These are phyloP conservation scores for Sphenostylis stenocarpa DNA, from an alignment of 306 rosid genomes.

Conservation along the genomic window DNA sequence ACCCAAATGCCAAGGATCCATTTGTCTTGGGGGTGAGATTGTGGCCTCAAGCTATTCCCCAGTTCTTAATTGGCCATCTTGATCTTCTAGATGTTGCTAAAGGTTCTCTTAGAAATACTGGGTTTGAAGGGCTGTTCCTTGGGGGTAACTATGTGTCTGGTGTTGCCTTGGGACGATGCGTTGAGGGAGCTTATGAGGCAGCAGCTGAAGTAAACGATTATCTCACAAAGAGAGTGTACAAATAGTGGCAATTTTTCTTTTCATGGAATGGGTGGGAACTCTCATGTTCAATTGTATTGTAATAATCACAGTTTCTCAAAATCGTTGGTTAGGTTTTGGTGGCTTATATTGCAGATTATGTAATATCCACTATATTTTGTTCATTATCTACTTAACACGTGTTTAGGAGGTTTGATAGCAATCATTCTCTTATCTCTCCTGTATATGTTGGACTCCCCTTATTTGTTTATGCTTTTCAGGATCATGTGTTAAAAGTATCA, in stretches of 20 bases:
- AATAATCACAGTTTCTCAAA: conserved; percentile 22
- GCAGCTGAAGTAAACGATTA: conserved; percentile 76
- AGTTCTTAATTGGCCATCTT: conserved; percentile 88
- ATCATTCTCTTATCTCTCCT: no score
- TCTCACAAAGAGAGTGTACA: conserved; percentile 57
- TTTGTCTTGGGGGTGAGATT: conserved; percentile 66
- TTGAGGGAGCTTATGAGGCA: conserved; percentile 85
- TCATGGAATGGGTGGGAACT: conserved; percentile 19
- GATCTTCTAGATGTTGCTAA: conserved; percentile 80
- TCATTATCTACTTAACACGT: background rate
- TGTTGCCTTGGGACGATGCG: conserved; percentile 97
- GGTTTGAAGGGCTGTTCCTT: conserved; percentile 73
- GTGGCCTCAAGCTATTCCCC: conserved; percentile 98
- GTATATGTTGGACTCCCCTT: no score
- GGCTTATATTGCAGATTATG: conserved; percentile 18
- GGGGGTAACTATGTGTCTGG: conserved; percentile 93
- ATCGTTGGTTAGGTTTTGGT: conserved; percentile 26
- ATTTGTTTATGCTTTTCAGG: no score
- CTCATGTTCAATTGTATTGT: conserved; percentile 14
- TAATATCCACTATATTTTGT: background rate
- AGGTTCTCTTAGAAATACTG: conserved; percentile 57
- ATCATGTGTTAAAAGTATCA: no score
- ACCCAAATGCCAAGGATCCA: conserved; percentile 66
- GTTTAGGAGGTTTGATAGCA: conserved; percentile 14
- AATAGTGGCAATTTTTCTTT: conserved; percentile 37